Percentiles rank a stretch among this genome's conserved stretches.
These are phyloP conservation scores for Noccaea bulbosa DNA, from an alignment of 345 rosid genomes.

Conservation along the genomic window DNA sequence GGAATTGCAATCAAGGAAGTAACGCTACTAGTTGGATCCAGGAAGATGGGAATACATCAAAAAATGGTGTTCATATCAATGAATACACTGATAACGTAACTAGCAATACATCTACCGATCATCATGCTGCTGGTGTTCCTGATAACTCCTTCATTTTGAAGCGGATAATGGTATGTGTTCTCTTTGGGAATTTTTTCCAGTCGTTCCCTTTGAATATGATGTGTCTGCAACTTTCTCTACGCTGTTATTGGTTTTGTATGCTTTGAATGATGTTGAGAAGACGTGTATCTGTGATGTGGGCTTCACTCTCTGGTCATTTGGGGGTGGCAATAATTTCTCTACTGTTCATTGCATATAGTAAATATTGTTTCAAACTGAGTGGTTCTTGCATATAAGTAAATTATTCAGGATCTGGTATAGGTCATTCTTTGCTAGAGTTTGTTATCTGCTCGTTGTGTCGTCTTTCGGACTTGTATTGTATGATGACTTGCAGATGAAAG, in stretches of 20 bases:
- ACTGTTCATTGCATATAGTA: conserved; percentile 14
- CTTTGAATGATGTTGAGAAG: conserved; percentile 28
- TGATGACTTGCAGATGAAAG: conserved; percentile 26
- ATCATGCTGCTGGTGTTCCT: conserved; percentile 48
- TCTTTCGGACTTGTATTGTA: conserved; percentile 24
- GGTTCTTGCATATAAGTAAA: conserved; percentile 18
- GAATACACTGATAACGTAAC: conserved; percentile 42
- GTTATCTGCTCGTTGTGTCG: conserved; percentile 16
- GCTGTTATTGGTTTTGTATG: conserved; percentile 20
- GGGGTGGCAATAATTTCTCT: conserved; percentile 24
- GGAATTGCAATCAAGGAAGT: conserved; percentile 66
- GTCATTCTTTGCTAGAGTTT: conserved; percentile 19
- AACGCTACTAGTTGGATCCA: conserved; percentile 53
- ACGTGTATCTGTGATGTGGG: conserved; percentile 27
- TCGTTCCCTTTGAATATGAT: conserved; percentile 14
- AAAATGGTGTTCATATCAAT: conserved; percentile 39
- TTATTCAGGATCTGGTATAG: conserved; percentile 11
- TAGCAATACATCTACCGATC: conserved; percentile 47
- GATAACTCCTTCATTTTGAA: conserved; percentile 74
- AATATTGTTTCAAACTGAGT: conserved; percentile 12
- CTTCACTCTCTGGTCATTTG: conserved; percentile 15
- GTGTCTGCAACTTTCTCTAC: conserved; percentile 20
- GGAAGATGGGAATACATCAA: conserved; percentile 49
- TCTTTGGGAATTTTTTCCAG: neutral
- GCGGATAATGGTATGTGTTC: conserved; percentile 80